These are phyloP conservation scores for Sonneratia alba DNA, from an alignment of 345 rosid species.

Conservation along the genomic window DNA sequence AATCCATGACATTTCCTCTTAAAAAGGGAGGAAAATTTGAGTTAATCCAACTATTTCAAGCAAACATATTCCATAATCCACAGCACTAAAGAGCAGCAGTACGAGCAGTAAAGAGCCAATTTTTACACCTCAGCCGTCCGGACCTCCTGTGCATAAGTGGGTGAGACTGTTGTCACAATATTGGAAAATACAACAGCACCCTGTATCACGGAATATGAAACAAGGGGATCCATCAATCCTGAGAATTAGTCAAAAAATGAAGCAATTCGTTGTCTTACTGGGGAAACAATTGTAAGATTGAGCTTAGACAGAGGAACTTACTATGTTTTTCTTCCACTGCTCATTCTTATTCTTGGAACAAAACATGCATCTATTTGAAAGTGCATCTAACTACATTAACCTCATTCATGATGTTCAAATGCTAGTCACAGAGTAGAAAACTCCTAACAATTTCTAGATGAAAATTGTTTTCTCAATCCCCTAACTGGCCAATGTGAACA, in stretches of 20 bases:
- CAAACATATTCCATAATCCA: background rate
- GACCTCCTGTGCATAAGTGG: constrained; percentile 94
- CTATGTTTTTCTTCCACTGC: background rate
- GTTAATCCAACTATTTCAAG: background rate
- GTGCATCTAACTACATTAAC: background rate
- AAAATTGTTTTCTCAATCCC: background rate
- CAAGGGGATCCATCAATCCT: background rate
- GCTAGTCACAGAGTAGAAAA: background rate
- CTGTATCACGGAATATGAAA: constrained; percentile 30
- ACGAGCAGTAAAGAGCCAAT: background rate
- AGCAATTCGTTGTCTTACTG: background rate
- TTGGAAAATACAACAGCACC: constrained; percentile 95
- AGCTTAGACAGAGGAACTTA: background rate
- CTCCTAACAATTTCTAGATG: background rate
- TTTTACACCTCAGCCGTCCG: constrained; percentile 69
- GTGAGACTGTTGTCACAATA: constrained; percentile 94
- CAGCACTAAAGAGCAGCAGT: background rate
- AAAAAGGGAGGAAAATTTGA: background rate
- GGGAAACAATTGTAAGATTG: too few relatives aligned
- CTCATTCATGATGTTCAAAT: background rate
- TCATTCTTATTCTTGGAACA: background rate
- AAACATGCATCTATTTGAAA: background rate
- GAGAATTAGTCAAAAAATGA: background rate
- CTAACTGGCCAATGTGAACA: background rate
- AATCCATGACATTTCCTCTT: background rate